These are phyloP conservation scores for Metschnikowia proteae DNA, from an alignment of 805 yeast species.

Conservation along the genomic window DNA sequence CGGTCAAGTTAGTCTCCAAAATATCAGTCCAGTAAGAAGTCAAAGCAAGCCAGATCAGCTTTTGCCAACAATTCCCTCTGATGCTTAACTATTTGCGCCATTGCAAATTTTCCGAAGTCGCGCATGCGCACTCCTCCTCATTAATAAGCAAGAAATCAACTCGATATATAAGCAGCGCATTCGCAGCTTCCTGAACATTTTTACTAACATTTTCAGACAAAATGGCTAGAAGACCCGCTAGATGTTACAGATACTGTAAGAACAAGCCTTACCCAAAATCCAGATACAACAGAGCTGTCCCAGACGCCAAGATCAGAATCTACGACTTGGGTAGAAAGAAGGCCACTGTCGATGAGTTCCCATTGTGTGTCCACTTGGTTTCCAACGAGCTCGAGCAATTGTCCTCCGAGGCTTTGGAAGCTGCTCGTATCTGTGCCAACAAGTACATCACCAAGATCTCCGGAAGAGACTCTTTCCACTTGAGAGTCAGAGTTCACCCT, in stretches of 20 bases:
- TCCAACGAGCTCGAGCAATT: slow-evolving; percentile 99
- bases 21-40: too few relatives aligned
- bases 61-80: too few relatives aligned
- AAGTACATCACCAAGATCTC: slow-evolving; percentile 96
- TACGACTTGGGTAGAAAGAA: slow-evolving; percentile 99
- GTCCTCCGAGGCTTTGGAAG: slow-evolving; percentile 99
- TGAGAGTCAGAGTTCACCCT: slow-evolving; percentile 99
- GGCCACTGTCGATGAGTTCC: slow-evolving; percentile 99
- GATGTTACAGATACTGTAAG: slow-evolving; percentile 99
- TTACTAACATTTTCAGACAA: slow-evolving; percentile 45
- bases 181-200: neutral
- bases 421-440: slow-evolving; percentile 99
- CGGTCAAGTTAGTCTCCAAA: too few relatives aligned
- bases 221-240: slow-evolving; percentile 99
- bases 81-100: too few relatives aligned
- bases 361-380: slow-evolving; percentile 98
- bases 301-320: slow-evolving; percentile 99
- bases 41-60: too few relatives aligned
- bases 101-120: too few relatives aligned
- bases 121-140: neutral
- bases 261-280: slow-evolving; percentile 99
- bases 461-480: slow-evolving; percentile 99
- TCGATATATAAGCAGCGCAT: neutral
- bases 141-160: slow-evolving; percentile 1
- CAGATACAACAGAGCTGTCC: slow-evolving; percentile 99